These are phyloP conservation scores for Cladophialophora bantiana DNA, from an alignment of 2,329 filamentous ascomycete genomes.

Conservation along the genomic window DNA sequence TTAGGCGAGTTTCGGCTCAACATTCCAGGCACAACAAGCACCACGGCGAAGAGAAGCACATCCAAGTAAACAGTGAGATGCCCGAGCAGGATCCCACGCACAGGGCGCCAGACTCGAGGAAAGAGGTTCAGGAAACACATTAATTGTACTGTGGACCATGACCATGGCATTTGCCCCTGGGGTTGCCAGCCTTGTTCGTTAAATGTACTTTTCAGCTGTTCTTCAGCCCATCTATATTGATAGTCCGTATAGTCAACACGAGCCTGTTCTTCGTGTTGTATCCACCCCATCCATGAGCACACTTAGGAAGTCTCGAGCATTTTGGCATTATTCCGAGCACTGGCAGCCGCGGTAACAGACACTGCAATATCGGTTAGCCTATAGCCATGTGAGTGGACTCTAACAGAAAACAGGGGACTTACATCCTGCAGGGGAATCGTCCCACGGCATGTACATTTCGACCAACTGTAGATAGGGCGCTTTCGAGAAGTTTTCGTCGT, in stretches of 20 bases:
- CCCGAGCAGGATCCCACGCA: background rate
- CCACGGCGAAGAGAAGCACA: background rate
- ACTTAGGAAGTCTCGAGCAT: conserved; percentile 19
- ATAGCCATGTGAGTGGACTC: conserved; percentile 54
- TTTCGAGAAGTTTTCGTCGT: conserved; percentile 47
- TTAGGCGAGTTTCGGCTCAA: conserved; percentile 29
- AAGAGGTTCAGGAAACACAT: background rate
- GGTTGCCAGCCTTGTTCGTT: background rate
- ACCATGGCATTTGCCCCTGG: background rate
- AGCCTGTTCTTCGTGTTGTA: background rate
- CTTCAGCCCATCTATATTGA: background rate
- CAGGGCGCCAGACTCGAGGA: background rate
- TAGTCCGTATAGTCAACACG: background rate
- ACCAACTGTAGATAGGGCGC: conserved; percentile 52
- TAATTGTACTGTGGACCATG: background rate
- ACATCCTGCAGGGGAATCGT: conserved; percentile 48
- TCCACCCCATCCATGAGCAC: too few species aligned
- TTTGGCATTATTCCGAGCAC: conserved; percentile 70
- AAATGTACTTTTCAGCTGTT: background rate
- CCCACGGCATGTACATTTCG: conserved; percentile 51
- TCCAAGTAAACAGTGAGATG: background rate
- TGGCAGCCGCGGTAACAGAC: conserved; percentile 50
- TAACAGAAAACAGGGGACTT: conserved; percentile 14
- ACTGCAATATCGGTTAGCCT: background rate
- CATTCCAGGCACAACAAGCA: conserved; percentile 19